Evolutionary conservation across 2,329 filamentous ascomycete species (phyloP), one percentile per base, ranked within the genome.

Genomic region (Blumeria graminis): DNA sequence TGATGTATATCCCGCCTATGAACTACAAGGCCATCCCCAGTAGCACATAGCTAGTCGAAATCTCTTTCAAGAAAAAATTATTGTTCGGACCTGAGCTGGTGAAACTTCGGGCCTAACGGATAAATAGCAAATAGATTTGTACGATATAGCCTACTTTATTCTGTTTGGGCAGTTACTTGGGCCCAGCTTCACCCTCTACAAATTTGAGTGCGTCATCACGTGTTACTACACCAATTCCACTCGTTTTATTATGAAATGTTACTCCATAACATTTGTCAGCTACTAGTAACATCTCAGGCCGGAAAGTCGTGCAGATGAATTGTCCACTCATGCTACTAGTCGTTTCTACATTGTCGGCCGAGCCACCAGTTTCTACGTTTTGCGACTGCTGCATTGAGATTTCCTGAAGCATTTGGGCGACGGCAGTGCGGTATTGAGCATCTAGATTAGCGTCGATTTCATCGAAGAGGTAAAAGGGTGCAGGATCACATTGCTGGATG

Each of bases 181-280:
- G 28, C 9, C 48, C 22, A 11, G 32, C 63, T 59, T 94, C 87
- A 18, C 88, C 90, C 68, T 96, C 90, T 11, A 98, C 89, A 67
- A 98, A 98, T 65, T 86, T 82, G 62, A 98, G 72, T 33, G 92
- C 92, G 64, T 92, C 86, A 61, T 94, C 86, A 56, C 81, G 80
- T 60, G 79, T 82, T 54, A 95, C 89, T 55, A 90, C 90, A 70
- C 92, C 86, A 65, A 98, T 94, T 41, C 81, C 86, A 71, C 86
- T 94, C 61, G 89, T 93, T 76, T 96, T 96, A 69, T 89, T 90
- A 61, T 80, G 78, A 70, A 90, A 96, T 55, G 86, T 87, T 55
- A 98, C 92, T 59, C 92, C 92, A 68, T 98, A 98, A 70, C 90
- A 95, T 72, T 94, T 94, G 72, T 96, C 89, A 3, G 92, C 92